Evolutionary conservation across 306 rosid genomes (phyloP), one percentile per base, ranked within the genome.

Genomic region (Comarum palustre): DNA sequence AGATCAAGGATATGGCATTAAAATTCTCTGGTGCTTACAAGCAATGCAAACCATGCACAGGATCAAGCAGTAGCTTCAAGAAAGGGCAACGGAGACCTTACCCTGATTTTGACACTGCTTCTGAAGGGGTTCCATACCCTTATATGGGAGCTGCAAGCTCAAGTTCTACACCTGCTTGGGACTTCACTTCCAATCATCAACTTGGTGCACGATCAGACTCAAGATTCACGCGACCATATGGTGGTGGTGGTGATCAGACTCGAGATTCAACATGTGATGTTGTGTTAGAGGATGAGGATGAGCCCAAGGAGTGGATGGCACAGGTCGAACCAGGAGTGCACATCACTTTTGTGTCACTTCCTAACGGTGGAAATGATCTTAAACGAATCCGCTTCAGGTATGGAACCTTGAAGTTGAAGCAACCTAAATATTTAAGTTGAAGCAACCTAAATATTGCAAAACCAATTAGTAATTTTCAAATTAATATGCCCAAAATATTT

Each of bases 311-410:
- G 86, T 95, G 99, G 99, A 81, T 91, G 89, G 97, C 97, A n/a
- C 96, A 95, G 66, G 97, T 88, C 59, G 99, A 95, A 79, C 99
- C 99, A 4, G 99, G 99, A 0, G 88, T 95, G 76, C 88, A 84
- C 77, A 86, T 95, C 48, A 87, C 92, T 64, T 91, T 95, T 55
- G 87, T 88, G 62, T 82, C 99, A 59, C 96, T 95, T 75, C 90
- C 99, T 69, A 84, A 82, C 82, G 99, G 99, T 0, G 99, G 96
- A 46, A 90, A 95, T 82, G 96, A 90, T 76, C 92, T 95, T 39
- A 87, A 84, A 54, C 87, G 97, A 68, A 90, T 95, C 80, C 93
- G 96, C 43, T 95, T 95, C 87, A 71, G 90, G 99, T 95, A 85
- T 68, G 72, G 19, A 61, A 17, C 14, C 25, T 61, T 17, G 34